These are phyloP conservation scores for Gnaphalium uliginosum DNA, from an alignment of 129 eudicot species.

Conservation along the genomic window DNA sequence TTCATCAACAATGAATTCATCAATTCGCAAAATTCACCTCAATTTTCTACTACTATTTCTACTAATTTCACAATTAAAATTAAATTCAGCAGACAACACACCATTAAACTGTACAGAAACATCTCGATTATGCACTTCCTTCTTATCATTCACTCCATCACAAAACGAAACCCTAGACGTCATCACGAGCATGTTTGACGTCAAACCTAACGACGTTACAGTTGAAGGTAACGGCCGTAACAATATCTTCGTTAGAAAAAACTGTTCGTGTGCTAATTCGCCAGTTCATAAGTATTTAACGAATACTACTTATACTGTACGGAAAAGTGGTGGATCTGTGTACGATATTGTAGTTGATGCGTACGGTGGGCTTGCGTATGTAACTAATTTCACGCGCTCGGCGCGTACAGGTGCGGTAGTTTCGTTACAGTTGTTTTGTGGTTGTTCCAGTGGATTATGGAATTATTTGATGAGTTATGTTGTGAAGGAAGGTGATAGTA, in stretches of 20 bases:
- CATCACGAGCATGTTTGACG: constrained; percentile 92
- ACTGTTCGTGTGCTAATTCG: constrained; percentile 67
- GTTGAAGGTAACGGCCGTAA: constrained; percentile 57
- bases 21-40: background rate
- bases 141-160: constrained; percentile 67
- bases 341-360: constrained; percentile 64
- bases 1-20: constrained; percentile 31
- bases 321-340: constrained; percentile 59
- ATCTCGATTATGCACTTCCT: constrained; percentile 72
- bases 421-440: constrained; percentile 69
- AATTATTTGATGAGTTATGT: constrained; percentile 95
- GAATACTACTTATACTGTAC: constrained; percentile 75
- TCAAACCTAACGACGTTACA: constrained; percentile 57
- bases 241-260: constrained; percentile 62
- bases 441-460: constrained; percentile 95
- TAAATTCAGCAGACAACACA: constrained; percentile 35
- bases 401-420: constrained; percentile 85
- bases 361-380: constrained; percentile 69
- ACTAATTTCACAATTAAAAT: background rate
- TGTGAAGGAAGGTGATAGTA: constrained; percentile 80
- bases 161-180: constrained; percentile 57
- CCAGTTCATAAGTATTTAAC: constrained; percentile 49
- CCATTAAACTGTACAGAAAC: constrained; percentile 87
- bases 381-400: constrained; percentile 51
- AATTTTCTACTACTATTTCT: constrained; percentile 14